Percentiles rank a stretch among this genome's conserved stretches.
These are phyloP conservation scores for Penicillium herquei DNA, from an alignment of 495 filamentous ascomycete species.

Conservation along the genomic window DNA sequence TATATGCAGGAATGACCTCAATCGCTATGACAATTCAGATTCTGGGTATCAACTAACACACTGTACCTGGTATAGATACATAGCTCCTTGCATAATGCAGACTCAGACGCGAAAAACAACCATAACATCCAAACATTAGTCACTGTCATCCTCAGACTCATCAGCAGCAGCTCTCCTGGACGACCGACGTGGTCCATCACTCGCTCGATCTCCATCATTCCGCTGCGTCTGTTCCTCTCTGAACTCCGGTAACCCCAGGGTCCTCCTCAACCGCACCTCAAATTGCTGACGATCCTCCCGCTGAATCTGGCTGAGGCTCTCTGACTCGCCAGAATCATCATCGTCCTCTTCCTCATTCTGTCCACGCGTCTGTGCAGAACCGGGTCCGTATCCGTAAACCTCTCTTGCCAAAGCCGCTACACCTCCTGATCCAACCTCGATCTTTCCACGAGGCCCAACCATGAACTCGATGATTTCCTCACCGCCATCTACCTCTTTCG, in stretches of 20 bases:
- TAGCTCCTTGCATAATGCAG: too few species aligned
- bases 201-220: slow-evolving; percentile 1
- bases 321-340: slow-evolving; percentile 1
- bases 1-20: too few species aligned
- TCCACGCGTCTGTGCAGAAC: neutral
- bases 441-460: slow-evolving; percentile 79
- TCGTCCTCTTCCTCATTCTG: slow-evolving; percentile 26
- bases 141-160: neutral
- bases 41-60: too few species aligned
- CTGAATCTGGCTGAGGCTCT: slow-evolving; percentile 45
- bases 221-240: slow-evolving; percentile 15
- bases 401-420: slow-evolving; percentile 67
- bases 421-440: slow-evolving; percentile 74
- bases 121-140: too few species aligned
- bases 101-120: too few species aligned
- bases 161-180: neutral
- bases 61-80: too few species aligned
- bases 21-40: too few species aligned
- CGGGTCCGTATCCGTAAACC: slow-evolving; percentile 49
- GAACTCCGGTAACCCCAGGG: slow-evolving; percentile 9
- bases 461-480: slow-evolving; percentile 76
- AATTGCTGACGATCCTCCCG: slow-evolving; percentile 23
- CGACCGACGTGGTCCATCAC: neutral
- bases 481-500: slow-evolving; percentile 64
- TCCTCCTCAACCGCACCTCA: slow-evolving; percentile 6